A percentile compares a stretch with the other conserved stretches of the same genome.
These are phyloP conservation scores for Solanum sitiens DNA, from an alignment of 257 asterid genomes.

Conservation along the genomic window DNA sequence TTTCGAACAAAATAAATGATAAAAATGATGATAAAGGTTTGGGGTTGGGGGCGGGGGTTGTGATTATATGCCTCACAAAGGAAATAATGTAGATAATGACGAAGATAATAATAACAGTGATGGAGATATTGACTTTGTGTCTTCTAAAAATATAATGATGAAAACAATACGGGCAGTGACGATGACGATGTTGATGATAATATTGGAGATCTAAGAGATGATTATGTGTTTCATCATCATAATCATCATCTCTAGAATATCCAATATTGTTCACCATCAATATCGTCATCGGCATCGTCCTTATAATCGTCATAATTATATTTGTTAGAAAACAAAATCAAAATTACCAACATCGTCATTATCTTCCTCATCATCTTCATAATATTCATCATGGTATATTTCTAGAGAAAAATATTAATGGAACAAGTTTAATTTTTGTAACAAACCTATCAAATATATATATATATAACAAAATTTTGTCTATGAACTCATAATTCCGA, in stretches of 20 bases:
- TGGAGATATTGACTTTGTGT: not conserved
- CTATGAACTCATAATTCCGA: not conserved
- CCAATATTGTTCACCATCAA: too few species aligned
- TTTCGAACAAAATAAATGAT: not conserved
- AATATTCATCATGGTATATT: not conserved
- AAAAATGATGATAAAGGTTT: not conserved
- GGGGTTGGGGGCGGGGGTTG: too few species aligned
- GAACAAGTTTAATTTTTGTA: too few species aligned
- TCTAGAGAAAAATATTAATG: too few species aligned
- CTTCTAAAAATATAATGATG: not conserved
- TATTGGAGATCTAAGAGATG: not conserved
- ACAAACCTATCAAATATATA: not conserved
- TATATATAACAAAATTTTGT: too few species aligned
- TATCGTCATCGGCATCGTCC: not conserved
- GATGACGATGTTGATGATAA: not conserved
- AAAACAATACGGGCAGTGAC: not conserved
- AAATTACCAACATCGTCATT: not conserved
- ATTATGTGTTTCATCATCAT: not conserved
- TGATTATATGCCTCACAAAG: too few species aligned
- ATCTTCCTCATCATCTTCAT: not conserved
- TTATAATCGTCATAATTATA: not conserved
- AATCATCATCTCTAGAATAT: not conserved
- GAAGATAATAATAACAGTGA: not conserved
- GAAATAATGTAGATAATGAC: not conserved
- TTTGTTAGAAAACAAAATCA: too few species aligned